Conservation (phyloP, 2,329 filamentous ascomycete genomes). For the Leptographium procerum region DNA sequence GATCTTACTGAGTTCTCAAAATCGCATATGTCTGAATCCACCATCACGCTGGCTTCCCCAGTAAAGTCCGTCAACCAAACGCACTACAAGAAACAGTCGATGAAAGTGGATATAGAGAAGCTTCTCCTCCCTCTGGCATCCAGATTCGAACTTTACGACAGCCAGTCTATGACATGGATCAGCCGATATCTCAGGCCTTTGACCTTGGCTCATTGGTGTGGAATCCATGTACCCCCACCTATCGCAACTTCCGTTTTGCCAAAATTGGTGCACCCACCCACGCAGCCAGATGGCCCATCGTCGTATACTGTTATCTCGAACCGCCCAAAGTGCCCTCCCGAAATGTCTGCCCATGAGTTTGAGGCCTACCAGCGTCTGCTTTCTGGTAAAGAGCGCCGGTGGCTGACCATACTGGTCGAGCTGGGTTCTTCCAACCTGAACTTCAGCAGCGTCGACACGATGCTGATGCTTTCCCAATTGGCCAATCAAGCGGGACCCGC, state of each 20-base stretch:
- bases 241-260: conserved; percentile 25
- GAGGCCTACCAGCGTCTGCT: conserved; percentile 37
- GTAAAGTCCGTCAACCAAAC: conserved; percentile 20
- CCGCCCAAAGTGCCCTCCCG: conserved; percentile 33
- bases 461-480: conserved; percentile 38
- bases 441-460: conserved; percentile 42
- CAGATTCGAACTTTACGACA: conserved; percentile 36
- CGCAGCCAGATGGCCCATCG: conserved; percentile 28
- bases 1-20: conserved; percentile 4
- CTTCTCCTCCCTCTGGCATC: conserved; percentile 36
- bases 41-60: neutral
- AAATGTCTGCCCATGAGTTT: conserved; percentile 39
- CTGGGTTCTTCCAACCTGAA: conserved; percentile 44
- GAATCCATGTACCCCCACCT: conserved; percentile 17
- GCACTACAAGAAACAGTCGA: conserved; percentile 31
- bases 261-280: conserved; percentile 15
- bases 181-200: conserved; percentile 16
- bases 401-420: conserved; percentile 32
- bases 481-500: conserved; percentile 43
- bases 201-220: conserved; percentile 34
- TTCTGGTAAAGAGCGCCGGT: conserved; percentile 33
- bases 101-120: conserved; percentile 28
- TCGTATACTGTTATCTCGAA: conserved; percentile 44
- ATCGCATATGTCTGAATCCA: neutral
- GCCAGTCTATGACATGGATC: conserved; percentile 25